Base-by-base conservation (phyloP, 352 stramenopile species). In the Phytopythium kandeliae region DNA sequence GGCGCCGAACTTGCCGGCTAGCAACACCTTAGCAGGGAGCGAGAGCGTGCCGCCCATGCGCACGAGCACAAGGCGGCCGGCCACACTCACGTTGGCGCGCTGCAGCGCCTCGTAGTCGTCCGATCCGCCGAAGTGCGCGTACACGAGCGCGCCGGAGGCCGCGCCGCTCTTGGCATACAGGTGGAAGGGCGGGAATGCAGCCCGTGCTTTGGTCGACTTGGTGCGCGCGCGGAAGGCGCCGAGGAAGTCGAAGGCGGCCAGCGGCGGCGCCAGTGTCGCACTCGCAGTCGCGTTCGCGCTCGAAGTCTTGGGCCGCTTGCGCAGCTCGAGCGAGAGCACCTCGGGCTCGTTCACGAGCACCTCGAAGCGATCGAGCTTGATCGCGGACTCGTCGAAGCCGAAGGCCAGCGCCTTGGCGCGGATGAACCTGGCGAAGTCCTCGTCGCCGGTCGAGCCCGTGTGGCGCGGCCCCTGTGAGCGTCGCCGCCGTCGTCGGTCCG, bases 281-380 rank as follows among this genome's bases (percentile, higher is more conserved):
- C 31, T 57, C 57, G 73, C 71, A 25, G 74, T 52, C 16, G 79
- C 62, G 28, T 62, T 52, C 24, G 40, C 8, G 13, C 24, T 55
- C 17, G 42, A 42, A n/a, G 30, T 34, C 3, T 43, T 62, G 16
- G 10, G 33, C 4, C 31, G n/a, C 19, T 55, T 28, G 7, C 65
- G 37, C 17, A 86, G 31, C 31, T 80, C 57, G 25, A 88, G 62
- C 3, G 64, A 73, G 48, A 93, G 66, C 24, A 60, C 67, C 51
- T 89, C 73, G 0, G 78, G 80, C 22, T 83, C 69, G 43, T 92
- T 93, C 28, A 85, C 59, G 22, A 93, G 58, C 38, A 92, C 83
- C 55, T 92, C 80, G 43, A 92, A 92, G 24, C 91, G 80, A 42
- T 89, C 81, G n/a, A 89, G 45, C 51, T 88, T 90, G 62, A 93